Conservation (phyloP, 2,329 filamentous ascomycete species). For the Fusarium lyarnte region DNA sequence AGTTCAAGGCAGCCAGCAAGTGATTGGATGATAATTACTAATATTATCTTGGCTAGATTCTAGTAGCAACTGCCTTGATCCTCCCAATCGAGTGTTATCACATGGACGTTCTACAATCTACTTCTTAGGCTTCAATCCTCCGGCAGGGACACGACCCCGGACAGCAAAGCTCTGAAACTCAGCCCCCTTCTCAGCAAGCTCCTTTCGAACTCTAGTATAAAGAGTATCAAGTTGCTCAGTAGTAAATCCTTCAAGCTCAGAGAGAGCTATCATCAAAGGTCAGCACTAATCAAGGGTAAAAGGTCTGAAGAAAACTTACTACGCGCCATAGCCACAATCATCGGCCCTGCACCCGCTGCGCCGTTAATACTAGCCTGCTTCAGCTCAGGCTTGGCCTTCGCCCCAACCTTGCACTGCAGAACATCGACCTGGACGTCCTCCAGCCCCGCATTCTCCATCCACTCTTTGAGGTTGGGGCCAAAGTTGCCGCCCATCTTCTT, state of each 20-base stretch:
- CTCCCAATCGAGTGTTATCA: not conserved
- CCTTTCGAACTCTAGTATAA: not conserved
- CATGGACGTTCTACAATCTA: not conserved
- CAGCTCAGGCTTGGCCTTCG: not conserved
- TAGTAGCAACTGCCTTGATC: too few species aligned
- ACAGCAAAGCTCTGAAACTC: constrained; percentile 2
- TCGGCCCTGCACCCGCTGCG: not conserved
- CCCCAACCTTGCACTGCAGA: not conserved
- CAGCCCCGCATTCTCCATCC: constrained; percentile 3
- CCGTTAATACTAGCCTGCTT: constrained; percentile 3
- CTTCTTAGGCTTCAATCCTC: not conserved
- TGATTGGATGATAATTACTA: too few species aligned
- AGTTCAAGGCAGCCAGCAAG: too few species aligned
- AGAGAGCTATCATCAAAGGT: not conserved
- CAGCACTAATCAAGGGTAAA: not conserved
- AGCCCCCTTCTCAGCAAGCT: not conserved
- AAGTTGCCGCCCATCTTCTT: constrained; percentile 8
- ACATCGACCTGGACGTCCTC: not conserved
- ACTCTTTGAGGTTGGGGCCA: not conserved
- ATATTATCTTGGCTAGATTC: not conserved
- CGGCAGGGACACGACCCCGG: not conserved
- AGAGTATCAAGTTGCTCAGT: constrained; percentile 1
- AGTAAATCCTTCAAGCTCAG: not conserved
- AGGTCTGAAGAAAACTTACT: not conserved
- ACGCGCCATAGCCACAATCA: constrained; percentile 5